Evolutionary conservation across 495 filamentous ascomycete genomes (phyloP).

Genomic region (Penicillium coprophilum): DNA sequence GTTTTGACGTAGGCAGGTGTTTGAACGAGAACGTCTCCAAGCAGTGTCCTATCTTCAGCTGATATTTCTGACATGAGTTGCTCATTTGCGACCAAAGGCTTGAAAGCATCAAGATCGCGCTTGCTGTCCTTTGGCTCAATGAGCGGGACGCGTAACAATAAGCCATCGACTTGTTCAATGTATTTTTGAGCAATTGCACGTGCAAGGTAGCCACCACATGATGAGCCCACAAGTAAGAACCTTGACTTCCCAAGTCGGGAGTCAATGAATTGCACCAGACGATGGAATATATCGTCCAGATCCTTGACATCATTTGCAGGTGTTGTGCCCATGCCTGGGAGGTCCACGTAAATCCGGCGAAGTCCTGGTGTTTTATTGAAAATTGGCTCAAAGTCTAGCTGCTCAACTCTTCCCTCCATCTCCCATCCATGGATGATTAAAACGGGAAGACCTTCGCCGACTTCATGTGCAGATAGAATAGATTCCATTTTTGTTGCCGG

Average conservation of each 20-base stretch:
- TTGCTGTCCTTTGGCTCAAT: conserved; percentile 29
- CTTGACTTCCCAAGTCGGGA: conserved; percentile 25
- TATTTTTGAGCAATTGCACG: conserved; percentile 34
- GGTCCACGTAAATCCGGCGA: conserved; percentile 33
- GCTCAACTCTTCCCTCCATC: conserved; percentile 26
- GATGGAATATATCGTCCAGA: conserved; percentile 30
- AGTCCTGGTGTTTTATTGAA: conserved; percentile 29
- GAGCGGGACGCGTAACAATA: conserved; percentile 32
- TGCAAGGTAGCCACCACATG: conserved; percentile 33
- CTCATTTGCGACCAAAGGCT: conserved; percentile 26
- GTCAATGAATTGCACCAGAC: conserved; percentile 32
- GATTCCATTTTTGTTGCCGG: conserved; percentile 17
- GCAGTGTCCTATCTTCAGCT: conserved; percentile 25
- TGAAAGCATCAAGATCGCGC: conserved; percentile 31
- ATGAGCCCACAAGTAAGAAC: conserved; percentile 31
- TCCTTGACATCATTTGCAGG: conserved; percentile 30
- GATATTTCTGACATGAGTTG: conserved; percentile 27
- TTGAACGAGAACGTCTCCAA: conserved; percentile 32
- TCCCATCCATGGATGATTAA: conserved; percentile 36
- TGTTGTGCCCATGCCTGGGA: conserved; percentile 34
- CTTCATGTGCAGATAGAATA: conserved; percentile 27
- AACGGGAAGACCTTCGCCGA: conserved; percentile 31
- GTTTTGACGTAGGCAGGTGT: conserved; percentile 27
- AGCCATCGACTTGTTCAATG: conserved; percentile 27
- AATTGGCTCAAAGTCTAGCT: conserved; percentile 34